These are phyloP conservation scores for Phlebopus sp. DNA, from an alignment of 1,284 basidiomycete genomes.

Conservation along the genomic window DNA sequence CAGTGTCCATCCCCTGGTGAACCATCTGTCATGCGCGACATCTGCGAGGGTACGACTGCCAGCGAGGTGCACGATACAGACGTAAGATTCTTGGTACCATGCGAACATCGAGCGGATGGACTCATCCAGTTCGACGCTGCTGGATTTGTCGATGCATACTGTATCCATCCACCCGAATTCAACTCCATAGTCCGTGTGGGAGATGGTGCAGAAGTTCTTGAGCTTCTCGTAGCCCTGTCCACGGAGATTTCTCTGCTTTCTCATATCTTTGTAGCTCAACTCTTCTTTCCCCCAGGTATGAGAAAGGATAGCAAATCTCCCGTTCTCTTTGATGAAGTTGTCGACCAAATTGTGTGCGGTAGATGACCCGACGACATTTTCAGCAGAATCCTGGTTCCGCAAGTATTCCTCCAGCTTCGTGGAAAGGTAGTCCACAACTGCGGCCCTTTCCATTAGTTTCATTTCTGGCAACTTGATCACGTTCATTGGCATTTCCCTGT, in stretches of 20 bases:
- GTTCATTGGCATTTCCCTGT: too few relatives aligned
- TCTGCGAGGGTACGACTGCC: background rate
- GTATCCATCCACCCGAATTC: constrained; percentile 8
- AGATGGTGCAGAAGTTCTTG: background rate
- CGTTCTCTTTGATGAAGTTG: too few relatives aligned
- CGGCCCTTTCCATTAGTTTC: too few relatives aligned
- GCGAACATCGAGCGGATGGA: constrained; percentile 10
- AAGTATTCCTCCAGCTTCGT: too few relatives aligned
- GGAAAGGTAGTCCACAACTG: too few relatives aligned
- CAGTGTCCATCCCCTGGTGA: constrained; percentile 7
- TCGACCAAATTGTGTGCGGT: too few relatives aligned
- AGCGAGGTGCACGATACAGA: constrained; percentile 4
- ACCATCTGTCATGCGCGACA: constrained; percentile 3
- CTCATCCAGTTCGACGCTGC: constrained; percentile 8
- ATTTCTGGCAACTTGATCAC: too few relatives aligned
- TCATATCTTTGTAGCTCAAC: background rate
- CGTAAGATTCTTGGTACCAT: constrained; percentile 6
- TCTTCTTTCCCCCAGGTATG: constrained; percentile 6
- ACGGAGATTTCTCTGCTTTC: background rate
- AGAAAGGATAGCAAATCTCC: constrained; percentile 3
- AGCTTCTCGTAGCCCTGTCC: constrained; percentile 4
- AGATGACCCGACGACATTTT: too few relatives aligned
- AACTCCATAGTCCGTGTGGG: background rate
- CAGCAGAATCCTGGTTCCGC: too few relatives aligned
- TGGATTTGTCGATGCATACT: constrained; percentile 5